A percentile compares a stretch with the other conserved stretches of the same genome.
Evolutionary conservation across 176 grass and related monocot genomes (phyloP).

Genomic region (Oryza australiensis): DNA sequence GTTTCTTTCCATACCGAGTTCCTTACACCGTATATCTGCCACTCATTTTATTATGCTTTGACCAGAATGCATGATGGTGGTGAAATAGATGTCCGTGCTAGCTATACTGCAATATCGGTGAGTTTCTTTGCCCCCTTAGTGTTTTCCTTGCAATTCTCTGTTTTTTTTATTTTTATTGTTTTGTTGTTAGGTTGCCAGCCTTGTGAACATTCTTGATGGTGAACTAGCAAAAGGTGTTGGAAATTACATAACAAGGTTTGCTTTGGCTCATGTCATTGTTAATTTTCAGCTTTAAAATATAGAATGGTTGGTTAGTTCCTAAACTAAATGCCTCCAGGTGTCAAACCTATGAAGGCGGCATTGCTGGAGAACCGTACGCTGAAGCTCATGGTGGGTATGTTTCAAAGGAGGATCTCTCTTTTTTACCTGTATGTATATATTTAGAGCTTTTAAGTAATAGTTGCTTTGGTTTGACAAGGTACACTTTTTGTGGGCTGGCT

Average conservation of each 20-base stretch:
- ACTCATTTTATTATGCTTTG: constrained; percentile 26
- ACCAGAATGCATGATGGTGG: constrained; percentile 87
- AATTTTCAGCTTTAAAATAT: constrained; percentile 26
- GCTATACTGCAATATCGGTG: constrained; percentile 88
- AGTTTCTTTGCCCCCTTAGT: constrained; percentile 26
- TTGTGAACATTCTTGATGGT: constrained; percentile 85
- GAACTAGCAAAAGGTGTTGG: constrained; percentile 71
- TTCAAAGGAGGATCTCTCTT: constrained; percentile 37
- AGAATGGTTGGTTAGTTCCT: constrained; percentile 33
- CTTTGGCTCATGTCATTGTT: constrained; percentile 11
- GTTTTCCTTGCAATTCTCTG: constrained; percentile 31
- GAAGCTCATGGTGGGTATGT: constrained; percentile 99
- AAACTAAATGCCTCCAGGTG: constrained; percentile 51
- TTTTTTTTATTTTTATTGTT: constrained; percentile 21
- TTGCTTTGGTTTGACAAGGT: constrained; percentile 71
- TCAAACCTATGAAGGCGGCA: constrained; percentile 99
- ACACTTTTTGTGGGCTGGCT: constrained; percentile 91
- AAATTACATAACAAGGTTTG: constrained; percentile 78
- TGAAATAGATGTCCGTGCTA: constrained; percentile 93
- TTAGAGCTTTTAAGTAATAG: constrained; percentile 30
- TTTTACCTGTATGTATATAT: constrained; percentile 29
- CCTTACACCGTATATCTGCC: constrained; percentile 3
- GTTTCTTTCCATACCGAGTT: constrained; percentile 9
- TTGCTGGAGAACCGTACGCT: constrained; percentile 86
- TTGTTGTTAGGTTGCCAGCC: constrained; percentile 74